These are phyloP conservation scores for Cladosporium halotolerans DNA, from an alignment of 2,329 filamentous ascomycete species.

Conservation along the genomic window DNA sequence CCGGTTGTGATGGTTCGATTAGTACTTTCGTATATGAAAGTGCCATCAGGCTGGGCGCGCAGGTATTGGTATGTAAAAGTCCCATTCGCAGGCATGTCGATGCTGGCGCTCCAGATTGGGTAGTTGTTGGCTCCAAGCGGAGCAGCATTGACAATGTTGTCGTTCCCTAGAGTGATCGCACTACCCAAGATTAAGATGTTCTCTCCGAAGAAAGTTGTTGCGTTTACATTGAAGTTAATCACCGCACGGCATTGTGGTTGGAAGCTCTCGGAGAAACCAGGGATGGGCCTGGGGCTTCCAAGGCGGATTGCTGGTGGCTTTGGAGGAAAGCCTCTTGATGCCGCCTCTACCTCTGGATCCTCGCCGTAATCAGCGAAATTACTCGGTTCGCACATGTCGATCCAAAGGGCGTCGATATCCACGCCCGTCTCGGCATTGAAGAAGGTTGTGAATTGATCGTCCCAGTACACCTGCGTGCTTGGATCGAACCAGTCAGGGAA, in stretches of 20 bases:
- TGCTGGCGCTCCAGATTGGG: constrained; percentile 29
- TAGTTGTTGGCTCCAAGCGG: constrained; percentile 27
- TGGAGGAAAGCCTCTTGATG: constrained; percentile 50
- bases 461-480: constrained; percentile 62
- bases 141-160: constrained; percentile 24
- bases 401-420: constrained; percentile 67
- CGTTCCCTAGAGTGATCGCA: constrained; percentile 27
- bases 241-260: constrained; percentile 47
- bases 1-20: constrained; percentile 30
- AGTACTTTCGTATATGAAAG: constrained; percentile 26
- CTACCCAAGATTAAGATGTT: constrained; percentile 31
- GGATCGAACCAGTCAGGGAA: constrained; percentile 64
- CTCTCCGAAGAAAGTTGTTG: constrained; percentile 30
- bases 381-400: constrained; percentile 60
- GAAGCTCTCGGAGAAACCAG: constrained; percentile 63
- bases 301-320: constrained; percentile 55
- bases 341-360: constrained; percentile 33
- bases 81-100: constrained; percentile 29
- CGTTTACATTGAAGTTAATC: constrained; percentile 30
- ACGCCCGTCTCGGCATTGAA: constrained; percentile 60
- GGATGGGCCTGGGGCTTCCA: constrained; percentile 56
- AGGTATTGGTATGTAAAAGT: constrained; percentile 29
- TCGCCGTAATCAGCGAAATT: constrained; percentile 46
- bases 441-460: constrained; percentile 58
- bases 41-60: constrained; percentile 27